phyloP scores from a whole-genome alignment of 805 yeast genomes.

The Barnettozyma californica region DNA sequence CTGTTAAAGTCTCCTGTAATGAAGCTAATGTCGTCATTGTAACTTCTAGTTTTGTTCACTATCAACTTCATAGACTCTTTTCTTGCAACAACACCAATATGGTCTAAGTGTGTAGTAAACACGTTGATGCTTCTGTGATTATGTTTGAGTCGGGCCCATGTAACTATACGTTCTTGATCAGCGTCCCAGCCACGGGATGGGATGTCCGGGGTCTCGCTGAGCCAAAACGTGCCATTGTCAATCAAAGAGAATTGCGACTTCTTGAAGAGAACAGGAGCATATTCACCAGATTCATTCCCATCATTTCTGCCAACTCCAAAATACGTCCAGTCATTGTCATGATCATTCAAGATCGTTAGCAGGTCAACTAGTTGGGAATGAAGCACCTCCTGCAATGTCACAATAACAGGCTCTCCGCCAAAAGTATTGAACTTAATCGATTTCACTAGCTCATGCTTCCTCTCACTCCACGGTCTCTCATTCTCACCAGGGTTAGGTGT shows the following conservation, averaged over 20 bases:
- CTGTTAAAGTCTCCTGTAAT: constrained; percentile 58
- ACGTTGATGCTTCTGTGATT: constrained; percentile 21
- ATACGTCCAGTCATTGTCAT: constrained; percentile 37
- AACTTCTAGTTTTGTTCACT: constrained; percentile 31
- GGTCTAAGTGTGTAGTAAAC: constrained; percentile 49
- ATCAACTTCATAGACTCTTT: constrained; percentile 40
- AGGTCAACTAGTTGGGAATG: constrained; percentile 43
- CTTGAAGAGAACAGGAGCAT: constrained; percentile 42
- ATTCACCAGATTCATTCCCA: constrained; percentile 46
- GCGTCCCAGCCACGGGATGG: constrained; percentile 53
- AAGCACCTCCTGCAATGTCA: constrained; percentile 44
- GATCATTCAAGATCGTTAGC: constrained; percentile 27
- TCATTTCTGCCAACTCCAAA: constrained; percentile 49
- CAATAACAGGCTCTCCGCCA: constrained; percentile 30
- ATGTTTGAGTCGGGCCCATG: constrained; percentile 28
- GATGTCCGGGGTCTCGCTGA: constrained; percentile 47
- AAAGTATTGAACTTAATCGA: constrained; percentile 37
- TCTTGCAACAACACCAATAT: constrained; percentile 41
- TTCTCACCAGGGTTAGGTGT: constrained; percentile 29
- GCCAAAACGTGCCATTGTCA: constrained; percentile 44
- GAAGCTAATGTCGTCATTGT: constrained; percentile 34
- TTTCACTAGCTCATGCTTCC: constrained; percentile 34
- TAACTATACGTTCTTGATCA: constrained; percentile 34
- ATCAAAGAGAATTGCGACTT: constrained; percentile 33
- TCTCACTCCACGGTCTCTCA: constrained; percentile 41